Evolutionary conservation across 2,329 filamentous ascomycete species (phyloP), one percentile per base, ranked within the genome.

Genomic region (Talaromyces sp.): DNA sequence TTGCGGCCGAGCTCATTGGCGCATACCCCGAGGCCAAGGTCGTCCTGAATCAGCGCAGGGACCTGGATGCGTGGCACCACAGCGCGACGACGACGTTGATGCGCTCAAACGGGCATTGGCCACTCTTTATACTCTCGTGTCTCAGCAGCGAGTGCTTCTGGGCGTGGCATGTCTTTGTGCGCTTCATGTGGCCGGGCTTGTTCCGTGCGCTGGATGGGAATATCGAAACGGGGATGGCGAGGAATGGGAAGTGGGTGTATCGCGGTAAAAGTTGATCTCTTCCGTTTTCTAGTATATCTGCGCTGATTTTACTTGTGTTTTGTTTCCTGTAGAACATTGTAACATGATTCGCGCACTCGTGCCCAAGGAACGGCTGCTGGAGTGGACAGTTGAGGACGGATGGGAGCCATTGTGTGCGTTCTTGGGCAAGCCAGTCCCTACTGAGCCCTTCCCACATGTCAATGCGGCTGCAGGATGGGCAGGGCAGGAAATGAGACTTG

Each of bases 301-400:
- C 44, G 44, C 44, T 49, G 25, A 49, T 49, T 49, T n/a, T n/a
- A n/a, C 7, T 6, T 19, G 44, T 49, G 25, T 49, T 49, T 49
- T 49, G 44, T 49, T n/a, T n/a, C 22, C 19, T 19, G 44, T 49
- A 49, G 68, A 71, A 11, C 67, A 71, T 54, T 68, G 63, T 36
- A 66, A 65, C 27, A 71, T 68, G 64, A 59, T 71, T 11, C 44
- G 63, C 28, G 65, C 68, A 1, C 25, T 70, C n/a, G 59, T 68
- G 9, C 52, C 63, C 10, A 19, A 57, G 13, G 66, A 67, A 28
- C 57, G 61, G 36, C 22, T 70, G 11, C 60, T 72, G n/a, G 65
- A 69, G 42, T 72, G 68, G 70, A 59, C 55, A 7, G 70, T 70
- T 8, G 67, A 69, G 55, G 68, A 71, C 64, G 71, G 69, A 2